Percentiles rank a stretch among this genome's conserved stretches.
Conservation (phyloP, 306 rosid species). For the Neltuma alba region DNA sequence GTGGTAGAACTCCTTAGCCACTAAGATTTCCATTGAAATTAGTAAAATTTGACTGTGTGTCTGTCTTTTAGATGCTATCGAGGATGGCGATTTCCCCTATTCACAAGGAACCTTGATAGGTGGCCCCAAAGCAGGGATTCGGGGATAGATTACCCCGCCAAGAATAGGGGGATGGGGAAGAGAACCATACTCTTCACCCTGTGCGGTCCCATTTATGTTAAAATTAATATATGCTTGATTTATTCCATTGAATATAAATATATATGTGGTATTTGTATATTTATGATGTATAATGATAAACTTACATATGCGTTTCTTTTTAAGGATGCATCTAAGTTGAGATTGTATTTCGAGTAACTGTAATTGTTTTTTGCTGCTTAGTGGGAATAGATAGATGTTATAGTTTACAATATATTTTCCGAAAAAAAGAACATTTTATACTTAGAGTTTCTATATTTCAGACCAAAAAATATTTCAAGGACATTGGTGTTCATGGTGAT, state of each 20-base stretch:
- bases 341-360: neutral
- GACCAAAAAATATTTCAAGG: conserved; percentile 78
- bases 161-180: neutral
- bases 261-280: neutral
- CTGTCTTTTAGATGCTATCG: neutral
- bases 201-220: neutral
- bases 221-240: neutral
- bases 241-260: neutral
- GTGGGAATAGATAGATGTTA: conserved; percentile 1
- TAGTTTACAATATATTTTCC: neutral
- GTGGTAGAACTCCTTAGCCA: neutral
- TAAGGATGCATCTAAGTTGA: neutral
- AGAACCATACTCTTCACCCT: neutral
- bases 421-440: neutral
- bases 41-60: neutral
- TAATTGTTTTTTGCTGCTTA: conserved; percentile 2
- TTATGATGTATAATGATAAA: neutral
- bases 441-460: conserved; percentile 42
- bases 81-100: neutral
- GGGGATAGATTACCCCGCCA: neutral
- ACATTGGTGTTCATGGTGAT: conserved; percentile 76
- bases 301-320: neutral
- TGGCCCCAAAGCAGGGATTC: neutral
- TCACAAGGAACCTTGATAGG: no score
- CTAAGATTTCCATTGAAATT: neutral